Evolutionary conservation across 805 yeast species (phyloP), one percentile per base, ranked within the genome.

Genomic region (Saccharomycopsis sp.): DNA sequence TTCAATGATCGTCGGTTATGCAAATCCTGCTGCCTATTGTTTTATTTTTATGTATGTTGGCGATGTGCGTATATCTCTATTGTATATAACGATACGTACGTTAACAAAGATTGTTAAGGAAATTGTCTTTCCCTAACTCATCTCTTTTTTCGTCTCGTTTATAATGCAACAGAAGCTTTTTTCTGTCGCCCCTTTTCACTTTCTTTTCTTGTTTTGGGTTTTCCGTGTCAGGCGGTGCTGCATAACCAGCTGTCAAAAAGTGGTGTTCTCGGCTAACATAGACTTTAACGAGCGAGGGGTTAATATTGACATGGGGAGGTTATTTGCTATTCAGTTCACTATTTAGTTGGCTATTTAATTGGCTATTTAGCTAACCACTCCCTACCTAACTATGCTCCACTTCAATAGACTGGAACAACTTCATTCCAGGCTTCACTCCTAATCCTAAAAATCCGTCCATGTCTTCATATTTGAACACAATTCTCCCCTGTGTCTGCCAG

Each of bases 361-460:
- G 38, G 38, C 38, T 29, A 5, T 29, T 29, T 29, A 29, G n/a
- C n/a, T n/a, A n/a, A n/a, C n/a, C n/a, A n/a, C n/a, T n/a, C n/a
- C n/a, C n/a, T n/a, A n/a, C n/a, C n/a, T n/a, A n/a, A n/a, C n/a
- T n/a, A 55, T 56, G 56, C n/a, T 66, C 68, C 9, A 82, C 65
- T 55, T 75, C 76, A 3, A 84, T 64, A 9, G 70, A 56, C n/a
- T 83, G 84, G 64, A 87, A 85, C 9, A 79, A 64, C 61, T 75
- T 73, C 2, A 72, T 57, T 0, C 91, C 91, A 15, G 60, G 60
- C 62, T 77, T 79, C 52, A 73, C 73, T n/a, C 67, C 65, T 1
- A 83, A 77, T 1, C 94, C 96, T 62, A 78, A 77, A 58, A 76
- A 76, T 0, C 96, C 96, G 69, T 88, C 96, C 64, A 86, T 72